Evolutionary conservation across 129 eudicot genomes (phyloP).

Genomic region (Flaveria bidentis): DNA sequence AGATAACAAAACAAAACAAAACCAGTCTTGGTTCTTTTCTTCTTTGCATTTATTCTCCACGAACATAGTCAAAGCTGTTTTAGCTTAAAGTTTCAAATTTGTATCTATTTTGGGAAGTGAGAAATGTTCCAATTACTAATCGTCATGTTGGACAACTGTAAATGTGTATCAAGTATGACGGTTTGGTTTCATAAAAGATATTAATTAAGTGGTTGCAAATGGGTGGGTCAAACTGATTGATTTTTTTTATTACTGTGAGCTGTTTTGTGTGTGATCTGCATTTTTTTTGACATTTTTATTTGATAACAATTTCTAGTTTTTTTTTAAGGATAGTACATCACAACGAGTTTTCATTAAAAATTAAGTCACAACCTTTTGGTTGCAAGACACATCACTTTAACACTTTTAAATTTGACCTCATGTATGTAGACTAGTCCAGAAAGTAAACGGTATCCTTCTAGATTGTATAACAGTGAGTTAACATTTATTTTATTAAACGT

Average conservation of each 20-base stretch:
- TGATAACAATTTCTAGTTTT: no score
- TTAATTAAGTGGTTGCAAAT: neutral
- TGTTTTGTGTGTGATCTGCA: neutral
- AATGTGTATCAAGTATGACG: neutral
- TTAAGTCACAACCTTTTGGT: no score
- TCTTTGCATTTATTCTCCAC: slow-evolving; percentile 18
- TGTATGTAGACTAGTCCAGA: no score
- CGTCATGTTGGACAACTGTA: neutral
- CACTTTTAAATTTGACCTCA: no score
- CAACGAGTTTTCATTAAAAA: no score
- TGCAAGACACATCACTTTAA: no score
- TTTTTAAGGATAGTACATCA: no score
- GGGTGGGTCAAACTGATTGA: neutral
- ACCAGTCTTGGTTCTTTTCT: slow-evolving; percentile 30
- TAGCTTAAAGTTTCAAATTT: slow-evolving; percentile 1
- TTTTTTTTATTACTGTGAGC: neutral
- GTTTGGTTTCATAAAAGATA: neutral
- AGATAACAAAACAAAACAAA: slow-evolving; percentile 21
- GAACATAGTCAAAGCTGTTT: slow-evolving; percentile 19
- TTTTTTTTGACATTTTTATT: no score
- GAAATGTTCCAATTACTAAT: slow-evolving; percentile 11
- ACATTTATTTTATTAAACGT: no score
- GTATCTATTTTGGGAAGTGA: slow-evolving; percentile 30
- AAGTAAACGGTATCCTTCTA: no score
- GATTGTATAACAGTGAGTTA: no score